phyloP scores from a whole-genome alignment of 2,329 filamentous ascomycete species.

The Penicillium sp. region DNA sequence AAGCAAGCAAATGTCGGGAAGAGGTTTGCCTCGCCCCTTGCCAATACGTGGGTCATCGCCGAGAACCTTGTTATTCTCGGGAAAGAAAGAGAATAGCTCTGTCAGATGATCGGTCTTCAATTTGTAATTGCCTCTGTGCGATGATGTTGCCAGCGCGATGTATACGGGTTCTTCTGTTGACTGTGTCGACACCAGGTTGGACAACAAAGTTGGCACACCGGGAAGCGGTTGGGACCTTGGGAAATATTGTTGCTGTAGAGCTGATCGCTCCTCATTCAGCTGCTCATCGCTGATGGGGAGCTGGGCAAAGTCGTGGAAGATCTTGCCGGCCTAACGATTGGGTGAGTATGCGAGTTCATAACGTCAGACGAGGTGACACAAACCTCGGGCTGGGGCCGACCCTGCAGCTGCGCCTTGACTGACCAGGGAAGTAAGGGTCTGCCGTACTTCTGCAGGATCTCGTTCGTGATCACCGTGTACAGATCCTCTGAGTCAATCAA shows the following conservation, averaged over 20 bases:
- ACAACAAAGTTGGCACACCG: slow-evolving; percentile 69
- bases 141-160: slow-evolving; percentile 83
- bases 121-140: slow-evolving; percentile 67
- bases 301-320: slow-evolving; percentile 79
- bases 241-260: slow-evolving; percentile 71
- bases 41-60: slow-evolving; percentile 81
- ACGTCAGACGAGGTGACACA: neutral
- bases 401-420: slow-evolving; percentile 85
- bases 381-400: slow-evolving; percentile 59
- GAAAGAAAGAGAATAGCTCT: slow-evolving; percentile 60
- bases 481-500: slow-evolving; percentile 90
- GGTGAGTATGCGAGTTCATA: slow-evolving; percentile 2
- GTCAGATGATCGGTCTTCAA: slow-evolving; percentile 67
- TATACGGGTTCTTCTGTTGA: slow-evolving; percentile 56
- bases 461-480: slow-evolving; percentile 82
- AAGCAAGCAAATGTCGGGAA: slow-evolving; percentile 90
- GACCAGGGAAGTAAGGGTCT: slow-evolving; percentile 81
- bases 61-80: slow-evolving; percentile 68
- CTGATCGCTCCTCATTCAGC: slow-evolving; percentile 60
- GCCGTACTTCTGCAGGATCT: slow-evolving; percentile 72
- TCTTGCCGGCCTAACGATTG: slow-evolving; percentile 51
- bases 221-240: slow-evolving; percentile 72
- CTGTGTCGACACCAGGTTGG: slow-evolving; percentile 35
- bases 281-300: slow-evolving; percentile 73
- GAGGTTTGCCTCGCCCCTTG: slow-evolving; percentile 81